Base-by-base conservation (phyloP, 768 basidiomycete species). In the Nidularia pulvinata region DNA sequence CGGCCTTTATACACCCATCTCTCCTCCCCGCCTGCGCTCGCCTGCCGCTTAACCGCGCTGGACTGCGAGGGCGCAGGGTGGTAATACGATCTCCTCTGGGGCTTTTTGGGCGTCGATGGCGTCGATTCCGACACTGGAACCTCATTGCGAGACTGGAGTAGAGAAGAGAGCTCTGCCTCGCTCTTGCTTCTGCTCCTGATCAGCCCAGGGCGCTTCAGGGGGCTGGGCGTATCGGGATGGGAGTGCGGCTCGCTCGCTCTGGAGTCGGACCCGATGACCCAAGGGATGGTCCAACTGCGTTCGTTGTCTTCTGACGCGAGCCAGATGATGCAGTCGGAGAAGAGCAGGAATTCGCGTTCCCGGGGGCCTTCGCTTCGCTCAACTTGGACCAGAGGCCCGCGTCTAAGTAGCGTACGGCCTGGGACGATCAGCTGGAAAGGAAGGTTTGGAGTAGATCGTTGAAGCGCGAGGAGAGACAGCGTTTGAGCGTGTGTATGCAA, bases 281-380 rank as follows among this genome's bases (percentile, higher is more conserved):
- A 66, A 7, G 63, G 66, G 11, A 62, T 68, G 36, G 60, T 65
- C 75, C 74, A 74, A 37, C 56, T 58, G 39, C 64, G 58, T 50
- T 69, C 74, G 3, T 16, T n/a, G 46, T 82, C 83, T 42, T 76
- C 83, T 44, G 69, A 74, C 14, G 83, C 82, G 19, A 93, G 75
- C 90, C 91, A 93, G 35, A 95, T 61, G 34, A 95, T 68, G 58
- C 85, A 85, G 68, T 95, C 93, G 11, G 86, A 89, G 65, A 95
- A 91, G 1, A 95, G 77, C 7, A 95, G 72, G 63, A 95, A 90
- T 57, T 90, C 87, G 35, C 87, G 78, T 54, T 82, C 78, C 49
- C 81, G 66, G 11, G 82, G 75, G 3, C 39, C 39, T 11, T 76
- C 78, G 56, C 79, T 79, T 25, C 72, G 68, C 62, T 84, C 84